Evolutionary conservation across 805 yeast species (phyloP), one percentile per base, ranked within the genome.

Genomic region (Phaffomyces antillensis): DNA sequence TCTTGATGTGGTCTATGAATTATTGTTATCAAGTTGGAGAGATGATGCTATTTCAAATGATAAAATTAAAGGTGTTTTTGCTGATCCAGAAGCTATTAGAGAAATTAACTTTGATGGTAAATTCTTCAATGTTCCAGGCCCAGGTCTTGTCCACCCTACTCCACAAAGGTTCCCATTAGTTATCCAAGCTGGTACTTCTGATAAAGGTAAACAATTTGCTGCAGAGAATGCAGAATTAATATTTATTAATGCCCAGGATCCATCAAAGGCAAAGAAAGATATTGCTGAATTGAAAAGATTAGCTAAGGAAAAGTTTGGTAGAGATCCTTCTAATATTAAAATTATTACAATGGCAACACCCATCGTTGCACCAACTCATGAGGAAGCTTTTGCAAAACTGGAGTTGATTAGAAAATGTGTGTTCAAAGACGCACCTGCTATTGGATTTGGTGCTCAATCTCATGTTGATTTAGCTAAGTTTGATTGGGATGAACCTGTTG

Each of bases 121-220:
- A 39, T 63, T 59, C 48, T 70, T 59, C 52, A 64, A 54, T 2
- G 71, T 70, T 23, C 67, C 69, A 2, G 73, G 71, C 0, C 71
- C 71, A 7, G 60, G 51, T 43, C 63, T 69, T 26, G 61, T 64
- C 8, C 61, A 63, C 24, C 73, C 72, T 2, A 58, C 73, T 5
- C 72, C 71, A 5, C 75, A 71, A 47, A 61, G 72, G 47, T 52
- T 72, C 5, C 75, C 75, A 4, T 63, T 71, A 13, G 52, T 71
- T 35, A 61, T 70, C 32, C 75, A 71, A 50, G 75, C 75, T 1
- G 75, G 75, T 2, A 61, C 70, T 23, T 68, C 73, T 7, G 50
- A 60, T 8, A 59, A 58, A 17, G 75, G 75, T 13, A 61, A 62
- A 38, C 64, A 64, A 7, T 62, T 67, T 47, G 75, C 72, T 9